phyloP scores from a whole-genome alignment of 2,329 filamentous ascomycete species.

The Fusarium nisikadoi region DNA sequence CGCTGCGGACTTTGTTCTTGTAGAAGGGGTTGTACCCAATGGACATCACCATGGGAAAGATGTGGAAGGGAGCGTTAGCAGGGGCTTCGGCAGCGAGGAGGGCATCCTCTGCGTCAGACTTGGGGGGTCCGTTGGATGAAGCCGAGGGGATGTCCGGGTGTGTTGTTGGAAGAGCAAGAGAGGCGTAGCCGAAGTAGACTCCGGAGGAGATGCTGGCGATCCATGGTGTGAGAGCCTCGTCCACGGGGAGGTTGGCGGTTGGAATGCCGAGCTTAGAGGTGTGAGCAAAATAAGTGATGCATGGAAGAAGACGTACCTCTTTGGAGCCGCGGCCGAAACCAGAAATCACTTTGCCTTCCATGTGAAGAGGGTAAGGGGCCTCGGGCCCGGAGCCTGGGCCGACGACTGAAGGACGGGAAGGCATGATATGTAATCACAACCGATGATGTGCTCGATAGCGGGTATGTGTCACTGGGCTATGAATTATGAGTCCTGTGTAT shows the following conservation, averaged over 20 bases:
- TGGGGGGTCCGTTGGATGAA: slow-evolving; percentile 9
- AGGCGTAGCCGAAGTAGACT: slow-evolving; percentile 94
- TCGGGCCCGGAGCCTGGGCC: slow-evolving; percentile 79
- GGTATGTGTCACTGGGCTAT: neutral
- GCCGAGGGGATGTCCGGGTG: slow-evolving; percentile 55
- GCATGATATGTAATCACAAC: slow-evolving; percentile 38
- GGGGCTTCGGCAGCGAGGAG: slow-evolving; percentile 21
- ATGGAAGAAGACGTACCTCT: slow-evolving; percentile 68
- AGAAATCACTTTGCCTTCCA: slow-evolving; percentile 88
- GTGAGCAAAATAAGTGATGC: neutral
- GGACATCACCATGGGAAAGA: slow-evolving; percentile 91
- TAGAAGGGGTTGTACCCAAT: slow-evolving; percentile 99
- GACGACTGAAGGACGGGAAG: slow-evolving; percentile 72
- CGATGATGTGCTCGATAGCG: neutral
- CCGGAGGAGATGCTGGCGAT: slow-evolving; percentile 75
- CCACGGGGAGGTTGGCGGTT: slow-evolving; percentile 90
- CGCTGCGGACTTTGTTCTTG: slow-evolving; percentile 86
- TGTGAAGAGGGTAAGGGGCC: slow-evolving; percentile 81
- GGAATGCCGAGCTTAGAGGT: slow-evolving; percentile 84
- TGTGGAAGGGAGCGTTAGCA: slow-evolving; percentile 46
- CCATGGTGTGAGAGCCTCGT: slow-evolving; percentile 68
- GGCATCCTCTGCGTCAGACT: slow-evolving; percentile 25
- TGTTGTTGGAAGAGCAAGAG: slow-evolving; percentile 67
- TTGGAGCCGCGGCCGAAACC: slow-evolving; percentile 95
- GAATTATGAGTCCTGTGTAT: neutral